Conservation (phyloP, 257 asterid genomes). For the Solanum chiquidenum region DNA sequence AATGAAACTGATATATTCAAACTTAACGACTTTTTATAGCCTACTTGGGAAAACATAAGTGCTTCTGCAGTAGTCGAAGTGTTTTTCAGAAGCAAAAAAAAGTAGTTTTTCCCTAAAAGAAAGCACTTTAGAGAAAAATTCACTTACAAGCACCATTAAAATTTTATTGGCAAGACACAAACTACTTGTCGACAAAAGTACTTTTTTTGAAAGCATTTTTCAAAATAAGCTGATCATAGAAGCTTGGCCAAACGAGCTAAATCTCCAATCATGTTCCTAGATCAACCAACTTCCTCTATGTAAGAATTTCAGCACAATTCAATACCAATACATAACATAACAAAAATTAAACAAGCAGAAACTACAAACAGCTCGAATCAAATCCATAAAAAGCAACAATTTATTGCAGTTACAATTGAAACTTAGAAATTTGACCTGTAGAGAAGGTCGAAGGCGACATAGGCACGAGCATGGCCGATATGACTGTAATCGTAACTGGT, state of each 20-base stretch:
- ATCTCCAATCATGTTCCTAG: neutral
- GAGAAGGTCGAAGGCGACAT: slow-evolving; percentile 75
- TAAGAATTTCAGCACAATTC: neutral
- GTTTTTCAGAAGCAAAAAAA: neutral
- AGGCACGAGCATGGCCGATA: slow-evolving; percentile 90
- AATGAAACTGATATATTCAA: neutral
- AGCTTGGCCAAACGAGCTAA: neutral
- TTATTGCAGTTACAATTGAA: neutral
- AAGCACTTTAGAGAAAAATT: neutral
- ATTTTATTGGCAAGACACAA: neutral
- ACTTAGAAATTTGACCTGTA: slow-evolving; percentile 35
- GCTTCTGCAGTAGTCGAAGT: neutral
- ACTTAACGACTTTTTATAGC: neutral
- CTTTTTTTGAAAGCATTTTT: neutral
- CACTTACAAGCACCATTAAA: neutral
- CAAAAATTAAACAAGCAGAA: neutral
- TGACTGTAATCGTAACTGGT: slow-evolving; percentile 80
- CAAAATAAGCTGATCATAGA: neutral
- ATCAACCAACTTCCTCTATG: neutral
- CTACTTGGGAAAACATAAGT: neutral
- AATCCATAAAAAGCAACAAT: neutral
- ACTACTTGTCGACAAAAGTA: neutral
- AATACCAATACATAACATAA: neutral
- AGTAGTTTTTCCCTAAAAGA: neutral
- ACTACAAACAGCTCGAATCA: neutral